Evolutionary conservation across 768 basidiomycete genomes (phyloP).

Genomic region (Rhodotorula kratochvilovae): DNA sequence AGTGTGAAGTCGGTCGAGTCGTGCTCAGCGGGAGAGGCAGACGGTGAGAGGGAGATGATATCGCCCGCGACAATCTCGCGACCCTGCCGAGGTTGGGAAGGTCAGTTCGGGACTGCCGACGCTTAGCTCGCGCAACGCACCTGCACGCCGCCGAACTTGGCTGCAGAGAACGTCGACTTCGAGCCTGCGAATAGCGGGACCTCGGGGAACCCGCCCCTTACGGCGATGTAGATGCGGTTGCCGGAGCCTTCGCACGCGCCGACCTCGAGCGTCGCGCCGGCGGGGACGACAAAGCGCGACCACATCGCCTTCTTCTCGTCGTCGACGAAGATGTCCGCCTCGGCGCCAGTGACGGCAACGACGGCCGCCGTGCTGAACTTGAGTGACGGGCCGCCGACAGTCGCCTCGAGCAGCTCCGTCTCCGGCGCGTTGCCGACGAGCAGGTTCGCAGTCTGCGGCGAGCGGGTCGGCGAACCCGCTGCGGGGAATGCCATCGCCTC

Average conservation of each 20-base stretch:
- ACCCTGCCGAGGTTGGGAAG: slow-evolving; percentile 48
- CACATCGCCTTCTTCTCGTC: slow-evolving; percentile 52
- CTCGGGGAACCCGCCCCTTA: slow-evolving; percentile 61
- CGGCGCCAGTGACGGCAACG: slow-evolving; percentile 59
- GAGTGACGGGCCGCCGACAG: slow-evolving; percentile 51
- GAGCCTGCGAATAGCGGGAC: slow-evolving; percentile 56
- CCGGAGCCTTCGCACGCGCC: slow-evolving; percentile 49
- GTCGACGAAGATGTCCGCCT: slow-evolving; percentile 52
- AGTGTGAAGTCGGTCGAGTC: slow-evolving; percentile 37
- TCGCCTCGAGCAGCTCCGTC: slow-evolving; percentile 59
- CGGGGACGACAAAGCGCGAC: slow-evolving; percentile 54
- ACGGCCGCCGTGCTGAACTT: slow-evolving; percentile 56
- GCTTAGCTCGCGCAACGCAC: not conserved
- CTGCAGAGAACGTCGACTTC: slow-evolving; percentile 54
- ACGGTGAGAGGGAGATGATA: slow-evolving; percentile 52
- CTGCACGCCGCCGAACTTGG: slow-evolving; percentile 24
- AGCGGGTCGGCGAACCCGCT: slow-evolving; percentile 64
- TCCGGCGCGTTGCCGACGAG: slow-evolving; percentile 56
- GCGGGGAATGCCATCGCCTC: slow-evolving; percentile 60
- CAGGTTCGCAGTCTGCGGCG: slow-evolving; percentile 58
- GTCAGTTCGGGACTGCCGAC: not conserved
- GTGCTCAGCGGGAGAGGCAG: slow-evolving; percentile 43
- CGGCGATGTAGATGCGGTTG: slow-evolving; percentile 57
- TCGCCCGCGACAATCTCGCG: slow-evolving; percentile 57
- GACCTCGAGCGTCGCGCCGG: slow-evolving; percentile 52